Evolutionary conservation across 2,329 filamentous ascomycete species (phyloP), one percentile per base, ranked within the genome.

Genomic region (Emydomyces testavorans): DNA sequence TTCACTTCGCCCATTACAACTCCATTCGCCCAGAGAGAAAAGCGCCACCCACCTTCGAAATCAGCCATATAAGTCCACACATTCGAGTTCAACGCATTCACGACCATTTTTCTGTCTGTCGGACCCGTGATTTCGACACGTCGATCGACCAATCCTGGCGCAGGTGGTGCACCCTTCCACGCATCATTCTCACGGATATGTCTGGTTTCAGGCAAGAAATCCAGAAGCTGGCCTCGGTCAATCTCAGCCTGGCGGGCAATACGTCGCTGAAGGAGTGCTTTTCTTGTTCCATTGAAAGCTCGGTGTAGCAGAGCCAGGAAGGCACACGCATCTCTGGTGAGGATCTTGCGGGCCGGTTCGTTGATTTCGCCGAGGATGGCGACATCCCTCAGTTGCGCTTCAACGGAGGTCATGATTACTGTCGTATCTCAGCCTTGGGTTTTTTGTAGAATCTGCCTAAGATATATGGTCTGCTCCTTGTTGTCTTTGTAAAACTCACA

Each of bases 41-140:
- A 34, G 6, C n/a, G n/a, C 16, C 20, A 65, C 76, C 60, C 67
- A 92, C 89, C 90, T 71, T 98, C 92, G 57, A 98, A 94, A 69
- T 98, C 92, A 40, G 92, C 92, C 92, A 98, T 98, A 63, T 96
- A 98, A 49, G 90, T 96, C 83, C 85, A 96, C 20, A 96, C 92
- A 61, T 96, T 79, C 38, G 90, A 83, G 69, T 96, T 98, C 65
- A 96, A 65, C 7, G 92, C 92, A 66, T 98, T 98, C 54, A 96
- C 86, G 40, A 96, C 88, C 92, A 98, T 98, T 78, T 96, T 98
- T 57, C 92, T 79, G 70, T 96, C 92, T 5, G 89, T 95, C 1
- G 92, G 92, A 6, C 92, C 92, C 4, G 92, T 98, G 62, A 96
- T 98, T 74, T 98, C 92, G 26, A 95, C 85, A 52, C 92, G 80